Percentiles rank a stretch among this genome's conserved stretches.
phyloP scores from a whole-genome alignment of 2,329 filamentous ascomycete species.

The Penicillium capsulatum region DNA sequence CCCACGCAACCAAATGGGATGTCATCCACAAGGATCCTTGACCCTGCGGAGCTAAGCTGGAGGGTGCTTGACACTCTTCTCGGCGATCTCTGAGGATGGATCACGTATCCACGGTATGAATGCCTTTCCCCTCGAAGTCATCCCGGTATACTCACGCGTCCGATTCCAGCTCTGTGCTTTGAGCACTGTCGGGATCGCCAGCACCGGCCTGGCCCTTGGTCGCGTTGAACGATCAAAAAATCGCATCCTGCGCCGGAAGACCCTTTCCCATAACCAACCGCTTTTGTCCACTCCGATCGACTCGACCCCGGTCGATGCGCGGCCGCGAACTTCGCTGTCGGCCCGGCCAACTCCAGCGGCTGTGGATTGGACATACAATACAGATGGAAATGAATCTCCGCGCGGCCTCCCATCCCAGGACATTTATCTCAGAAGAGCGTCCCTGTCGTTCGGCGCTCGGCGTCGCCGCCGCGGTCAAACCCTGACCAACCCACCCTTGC shows the following conservation, averaged over 20 bases:
- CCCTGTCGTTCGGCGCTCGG: slow-evolving; percentile 28
- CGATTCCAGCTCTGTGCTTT: slow-evolving; percentile 56
- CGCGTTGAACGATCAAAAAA: slow-evolving; percentile 44
- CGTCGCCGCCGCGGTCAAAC: slow-evolving; percentile 38
- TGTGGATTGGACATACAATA: slow-evolving; percentile 14
- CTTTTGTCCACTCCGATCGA: slow-evolving; percentile 12
- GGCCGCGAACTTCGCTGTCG: slow-evolving; percentile 20
- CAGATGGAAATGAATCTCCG: slow-evolving; percentile 9
- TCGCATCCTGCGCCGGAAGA: slow-evolving; percentile 26
- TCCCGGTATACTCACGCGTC: slow-evolving; percentile 7
- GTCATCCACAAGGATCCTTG: slow-evolving; percentile 29
- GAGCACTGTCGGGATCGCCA: slow-evolving; percentile 59
- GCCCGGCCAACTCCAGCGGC: slow-evolving; percentile 15
- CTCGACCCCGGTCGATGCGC: slow-evolving; percentile 13
- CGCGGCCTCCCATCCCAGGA: slow-evolving; percentile 12
- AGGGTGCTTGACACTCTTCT: slow-evolving; percentile 31
- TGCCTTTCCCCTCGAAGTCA: neutral
- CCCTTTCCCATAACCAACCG: slow-evolving; percentile 20
- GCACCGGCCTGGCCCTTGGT: slow-evolving; percentile 56
- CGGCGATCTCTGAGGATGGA: slow-evolving; percentile 35
- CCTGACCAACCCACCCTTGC: slow-evolving; percentile 30
- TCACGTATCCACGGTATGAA: slow-evolving; percentile 41
- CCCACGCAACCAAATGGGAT: slow-evolving; percentile 28
- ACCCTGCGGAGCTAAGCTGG: slow-evolving; percentile 32
- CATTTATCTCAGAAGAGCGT: slow-evolving; percentile 21